phyloP scores from a whole-genome alignment of 345 rosid genomes.

The Bretschneidera sinensis region DNA sequence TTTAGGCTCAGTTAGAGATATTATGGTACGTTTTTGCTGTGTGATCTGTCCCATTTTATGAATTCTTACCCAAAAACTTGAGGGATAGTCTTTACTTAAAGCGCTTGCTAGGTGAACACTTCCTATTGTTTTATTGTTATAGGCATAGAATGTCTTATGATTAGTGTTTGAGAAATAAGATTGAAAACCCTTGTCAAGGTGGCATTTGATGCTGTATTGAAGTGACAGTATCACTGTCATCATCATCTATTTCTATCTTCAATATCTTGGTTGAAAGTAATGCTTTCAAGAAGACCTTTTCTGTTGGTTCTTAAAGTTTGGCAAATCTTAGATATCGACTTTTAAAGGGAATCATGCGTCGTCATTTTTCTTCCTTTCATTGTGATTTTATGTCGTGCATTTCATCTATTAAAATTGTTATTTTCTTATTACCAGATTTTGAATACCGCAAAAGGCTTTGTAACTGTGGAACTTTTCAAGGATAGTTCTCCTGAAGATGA shows the following conservation, averaged over 20 bases:
- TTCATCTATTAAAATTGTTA: background rate
- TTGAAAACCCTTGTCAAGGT: background rate
- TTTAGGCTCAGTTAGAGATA: too few relatives aligned
- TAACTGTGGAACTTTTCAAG: conserved; percentile 65
- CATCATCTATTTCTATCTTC: background rate
- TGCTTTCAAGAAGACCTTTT: background rate
- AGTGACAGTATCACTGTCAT: background rate
- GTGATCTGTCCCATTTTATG: too few relatives aligned
- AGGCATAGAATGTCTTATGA: conserved; percentile 3
- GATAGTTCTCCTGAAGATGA: conserved; percentile 60
- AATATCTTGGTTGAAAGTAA: background rate
- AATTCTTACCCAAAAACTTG: background rate
- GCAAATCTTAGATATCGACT: background rate
- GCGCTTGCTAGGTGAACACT: background rate
- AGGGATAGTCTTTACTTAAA: background rate
- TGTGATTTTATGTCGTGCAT: background rate
- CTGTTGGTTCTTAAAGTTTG: background rate
- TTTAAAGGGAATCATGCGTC: too few relatives aligned
- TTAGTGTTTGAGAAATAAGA: background rate
- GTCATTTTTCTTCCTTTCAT: background rate
- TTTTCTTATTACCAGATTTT: conserved; percentile 38
- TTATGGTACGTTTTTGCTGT: too few relatives aligned
- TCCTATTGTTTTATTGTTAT: background rate
- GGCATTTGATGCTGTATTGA: background rate
- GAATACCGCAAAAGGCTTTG: conserved; percentile 56